Evolutionary conservation across 192 early-diverging fungal genomes (phyloP).

Genomic region (Linnemannia schmuckeri): DNA sequence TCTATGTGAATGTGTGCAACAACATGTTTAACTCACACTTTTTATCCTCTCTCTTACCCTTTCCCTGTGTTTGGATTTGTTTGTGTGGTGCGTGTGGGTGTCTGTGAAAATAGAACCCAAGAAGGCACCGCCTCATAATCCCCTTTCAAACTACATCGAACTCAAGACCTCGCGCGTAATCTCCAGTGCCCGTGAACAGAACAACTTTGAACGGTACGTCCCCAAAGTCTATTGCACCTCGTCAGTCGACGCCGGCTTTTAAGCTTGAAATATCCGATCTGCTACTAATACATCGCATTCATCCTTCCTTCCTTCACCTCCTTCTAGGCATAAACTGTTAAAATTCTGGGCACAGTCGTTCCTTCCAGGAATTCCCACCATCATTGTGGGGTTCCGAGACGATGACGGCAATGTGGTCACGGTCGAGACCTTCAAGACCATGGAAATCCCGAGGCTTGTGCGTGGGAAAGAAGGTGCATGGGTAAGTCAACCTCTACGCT

Average conservation of each 20-base stretch:
- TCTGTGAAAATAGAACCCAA: slow-evolving; percentile 54
- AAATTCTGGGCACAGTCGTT: slow-evolving; percentile 96
- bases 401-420: slow-evolving; percentile 71
- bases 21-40: neutral
- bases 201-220: slow-evolving; percentile 73
- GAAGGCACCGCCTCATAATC: slow-evolving; percentile 56
- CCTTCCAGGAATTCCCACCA: slow-evolving; percentile 84
- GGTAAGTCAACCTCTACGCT: slow-evolving; percentile 55
- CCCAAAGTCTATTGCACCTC: neutral
- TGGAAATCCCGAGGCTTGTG: slow-evolving; percentile 86
- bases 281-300: no score
- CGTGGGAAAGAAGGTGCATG: slow-evolving; percentile 76
- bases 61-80: no score
- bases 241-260: no score
- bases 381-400: slow-evolving; percentile 90
- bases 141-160: slow-evolving; percentile 81
- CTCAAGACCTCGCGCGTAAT: slow-evolving; percentile 83
- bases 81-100: neutral
- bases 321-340: slow-evolving; percentile 80
- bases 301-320: neutral
- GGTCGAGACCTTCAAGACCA: slow-evolving; percentile 78
- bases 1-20: neutral
- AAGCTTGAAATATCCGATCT: no score
- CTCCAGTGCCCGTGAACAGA: slow-evolving; percentile 56
- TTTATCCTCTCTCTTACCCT: neutral